Base-by-base conservation (phyloP, 2,329 filamentous ascomycete genomes). In the Cadophora gregata region DNA sequence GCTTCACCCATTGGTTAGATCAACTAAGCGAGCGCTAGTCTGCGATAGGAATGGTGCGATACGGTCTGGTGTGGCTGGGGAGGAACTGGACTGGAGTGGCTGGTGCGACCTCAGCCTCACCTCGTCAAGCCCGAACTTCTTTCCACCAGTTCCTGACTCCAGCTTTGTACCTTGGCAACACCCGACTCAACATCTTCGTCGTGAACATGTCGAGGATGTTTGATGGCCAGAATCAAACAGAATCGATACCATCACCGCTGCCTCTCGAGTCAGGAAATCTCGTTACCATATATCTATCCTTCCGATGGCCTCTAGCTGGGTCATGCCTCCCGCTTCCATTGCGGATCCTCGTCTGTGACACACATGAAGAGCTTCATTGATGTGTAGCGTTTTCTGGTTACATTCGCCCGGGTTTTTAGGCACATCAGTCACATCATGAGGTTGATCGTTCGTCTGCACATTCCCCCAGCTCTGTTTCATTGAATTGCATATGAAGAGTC, bases 1-100 rank as follows among this genome's bases (percentile, higher is more conserved):
- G 67, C 70, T 69, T 55, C 61, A 63, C 24, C 63, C 65, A 68
- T 69, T 56, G 25, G 53, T 31, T 38, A 19, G 55, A 36, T 14
- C 24, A 33, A 50, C 64, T 61, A 61, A 62, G 59, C 59, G 59
- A 62, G 45, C 4, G 55, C 62, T 64, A 64, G 14, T 21, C 42
- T 50, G 42, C 42, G 42, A 47, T 47, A 21, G 42, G 42, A 27
- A 29, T n/a, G 16, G 25, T 48, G 10, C n/a, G 45, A 50, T 47
- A 45, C 31, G 24, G 31, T 6, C 25, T 25, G 21, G 14, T 36
- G n/a, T 62, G 59, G 59, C 45, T 62, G 29, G 25, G n/a, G 27
- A 53, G 50, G 1, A 16, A 24, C 7, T 3, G 19, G 59, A 47
- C 59, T 50, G 59, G 38, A 25, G 38, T 16, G 25, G 47, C 31